Conservation (phyloP, 148 eudicot genomes). For the Vaccinium corymbosum region DNA sequence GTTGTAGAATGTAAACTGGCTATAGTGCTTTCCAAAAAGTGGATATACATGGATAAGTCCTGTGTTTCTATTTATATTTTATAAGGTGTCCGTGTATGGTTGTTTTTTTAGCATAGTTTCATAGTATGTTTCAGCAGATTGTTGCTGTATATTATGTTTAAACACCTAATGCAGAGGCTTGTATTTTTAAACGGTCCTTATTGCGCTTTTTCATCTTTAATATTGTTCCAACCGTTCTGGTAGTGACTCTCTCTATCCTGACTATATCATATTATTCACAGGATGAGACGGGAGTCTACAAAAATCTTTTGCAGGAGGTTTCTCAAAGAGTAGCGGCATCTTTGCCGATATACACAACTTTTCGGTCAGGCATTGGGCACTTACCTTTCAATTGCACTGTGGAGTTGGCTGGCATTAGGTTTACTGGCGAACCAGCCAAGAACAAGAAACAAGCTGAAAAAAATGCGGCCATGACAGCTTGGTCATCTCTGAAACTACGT, state of each 20-base stretch:
- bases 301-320: slow-evolving; percentile 61
- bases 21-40: neutral
- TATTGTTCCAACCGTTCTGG: neutral
- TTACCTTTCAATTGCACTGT: slow-evolving; percentile 54
- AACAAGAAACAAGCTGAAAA: slow-evolving; percentile 66
- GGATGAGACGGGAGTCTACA: slow-evolving; percentile 65
- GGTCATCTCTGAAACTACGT: slow-evolving; percentile 55
- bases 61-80: neutral
- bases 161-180: neutral
- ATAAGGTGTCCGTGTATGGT: neutral
- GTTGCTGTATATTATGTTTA: too few relatives aligned
- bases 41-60: neutral
- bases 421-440: slow-evolving; percentile 60
- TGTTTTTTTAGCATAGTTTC: neutral
- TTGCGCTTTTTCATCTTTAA: neutral
- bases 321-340: slow-evolving; percentile 60
- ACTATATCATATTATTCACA: slow-evolving; percentile 17
- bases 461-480: slow-evolving; percentile 62
- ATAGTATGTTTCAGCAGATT: neutral
- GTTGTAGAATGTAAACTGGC: neutral
- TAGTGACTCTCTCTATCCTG: neutral
- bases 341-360: slow-evolving; percentile 45
- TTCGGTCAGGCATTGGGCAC: slow-evolving; percentile 45
- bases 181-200: neutral
- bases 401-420: slow-evolving; percentile 48